These are phyloP conservation scores for Chalciporus sphaerocephalus DNA, from an alignment of 768 basidiomycete species.

Conservation along the genomic window DNA sequence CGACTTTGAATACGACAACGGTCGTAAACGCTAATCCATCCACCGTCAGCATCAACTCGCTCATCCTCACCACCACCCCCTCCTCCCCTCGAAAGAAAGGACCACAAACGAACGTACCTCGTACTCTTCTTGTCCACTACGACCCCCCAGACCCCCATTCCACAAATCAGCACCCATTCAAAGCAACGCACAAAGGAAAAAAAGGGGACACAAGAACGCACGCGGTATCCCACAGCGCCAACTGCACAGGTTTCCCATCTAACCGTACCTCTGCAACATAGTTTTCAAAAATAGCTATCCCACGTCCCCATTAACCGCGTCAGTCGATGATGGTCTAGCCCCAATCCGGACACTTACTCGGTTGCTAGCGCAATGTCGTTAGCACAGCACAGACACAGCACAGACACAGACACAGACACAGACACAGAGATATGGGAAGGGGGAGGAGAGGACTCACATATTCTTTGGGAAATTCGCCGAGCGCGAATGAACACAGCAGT, in stretches of 20 bases:
- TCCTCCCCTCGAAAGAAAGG: neutral
- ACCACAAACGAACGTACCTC: slow-evolving; percentile 52
- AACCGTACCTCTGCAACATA: slow-evolving; percentile 98
- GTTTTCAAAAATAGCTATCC: slow-evolving; percentile 93
- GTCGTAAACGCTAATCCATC: slow-evolving; percentile 72
- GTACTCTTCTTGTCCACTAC: slow-evolving; percentile 97
- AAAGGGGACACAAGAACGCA: slow-evolving; percentile 41
- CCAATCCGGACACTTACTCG: too few species aligned
- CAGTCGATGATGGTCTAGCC: too few species aligned
- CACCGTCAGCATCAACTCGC: slow-evolving; percentile 3
- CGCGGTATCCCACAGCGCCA: slow-evolving; percentile 99
- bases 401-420: slow-evolving; percentile 1
- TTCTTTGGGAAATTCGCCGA: slow-evolving; percentile 94
- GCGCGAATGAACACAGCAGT: slow-evolving; percentile 83
- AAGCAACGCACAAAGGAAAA: neutral
- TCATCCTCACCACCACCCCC: too few species aligned
- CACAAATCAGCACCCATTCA: too few species aligned
- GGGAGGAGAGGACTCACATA: too few species aligned
- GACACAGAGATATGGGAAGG: too few species aligned
- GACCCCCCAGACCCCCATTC: neutral
- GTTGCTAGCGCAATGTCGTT: slow-evolving; percentile 40
- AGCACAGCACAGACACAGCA: neutral
- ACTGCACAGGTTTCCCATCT: slow-evolving; percentile 95
- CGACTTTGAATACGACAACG: slow-evolving; percentile 96
- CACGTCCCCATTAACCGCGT: neutral